A percentile compares a stretch with the other conserved stretches of the same genome.
Evolutionary conservation across 139 green algal genomes (phyloP).

Genomic region (Zygnema circumcarinatum): DNA sequence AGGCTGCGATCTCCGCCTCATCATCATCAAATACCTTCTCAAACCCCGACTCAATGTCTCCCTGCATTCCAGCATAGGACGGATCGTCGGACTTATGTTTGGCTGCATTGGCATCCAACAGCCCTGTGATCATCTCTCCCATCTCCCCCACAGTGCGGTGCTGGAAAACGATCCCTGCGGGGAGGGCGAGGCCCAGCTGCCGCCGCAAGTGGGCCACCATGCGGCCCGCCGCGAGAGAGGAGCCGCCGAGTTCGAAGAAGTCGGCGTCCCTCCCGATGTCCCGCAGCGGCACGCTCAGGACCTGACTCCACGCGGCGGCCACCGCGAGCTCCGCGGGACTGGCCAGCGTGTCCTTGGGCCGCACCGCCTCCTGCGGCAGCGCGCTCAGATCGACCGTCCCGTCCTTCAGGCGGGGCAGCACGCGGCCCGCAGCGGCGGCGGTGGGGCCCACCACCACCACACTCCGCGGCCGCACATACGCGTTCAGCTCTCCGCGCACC

Average conservation of each 20-base stretch:
- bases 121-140: neutral
- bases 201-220: conserved; percentile 11
- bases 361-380: neutral
- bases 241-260: conserved; percentile 40
- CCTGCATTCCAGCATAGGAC: neutral
- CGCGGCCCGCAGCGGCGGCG: too few relatives aligned
- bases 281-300: neutral
- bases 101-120: neutral
- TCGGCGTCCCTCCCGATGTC: conserved; percentile 23
- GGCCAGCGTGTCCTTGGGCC: neutral
- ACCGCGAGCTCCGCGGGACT: neutral
- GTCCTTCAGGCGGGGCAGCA: neutral
- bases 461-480: neutral
- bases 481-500: neutral
- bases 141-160: conserved; percentile 28
- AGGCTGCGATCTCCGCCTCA: neutral
- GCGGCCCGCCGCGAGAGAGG: conserved; percentile 29
- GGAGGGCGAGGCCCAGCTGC: conserved; percentile 11
- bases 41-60: neutral
- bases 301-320: neutral
- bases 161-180: conserved; percentile 31
- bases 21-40: neutral
- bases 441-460: neutral
- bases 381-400: neutral
- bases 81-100: too few relatives aligned